Evolutionary conservation across 805 yeast species (phyloP).

Genomic region (Clavispora santaluciae): DNA sequence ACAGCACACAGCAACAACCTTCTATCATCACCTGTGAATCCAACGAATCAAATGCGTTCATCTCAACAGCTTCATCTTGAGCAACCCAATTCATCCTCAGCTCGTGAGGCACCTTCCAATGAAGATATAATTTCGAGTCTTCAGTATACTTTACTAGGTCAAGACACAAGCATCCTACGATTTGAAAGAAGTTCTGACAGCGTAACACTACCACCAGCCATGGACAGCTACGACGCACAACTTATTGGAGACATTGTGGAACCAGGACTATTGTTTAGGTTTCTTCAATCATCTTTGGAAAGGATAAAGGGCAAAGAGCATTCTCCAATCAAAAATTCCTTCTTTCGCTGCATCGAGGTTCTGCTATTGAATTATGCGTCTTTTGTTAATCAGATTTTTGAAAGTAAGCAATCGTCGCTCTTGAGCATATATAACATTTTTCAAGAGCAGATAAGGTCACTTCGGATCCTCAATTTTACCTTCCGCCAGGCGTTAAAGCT

Average conservation of each 20-base stretch:
- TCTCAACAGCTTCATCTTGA: too few relatives aligned
- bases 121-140: conserved; percentile 38
- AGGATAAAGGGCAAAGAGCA: conserved; percentile 20
- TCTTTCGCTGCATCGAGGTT: conserved; percentile 44
- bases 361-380: conserved; percentile 31
- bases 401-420: conserved; percentile 24
- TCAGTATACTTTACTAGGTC: conserved; percentile 55
- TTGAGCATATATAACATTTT: conserved; percentile 37
- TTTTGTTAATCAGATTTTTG: conserved; percentile 32
- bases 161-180: conserved; percentile 54
- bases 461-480: conserved; percentile 55
- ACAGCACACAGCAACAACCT: background rate
- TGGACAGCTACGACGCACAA: conserved; percentile 55
- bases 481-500: conserved; percentile 24
- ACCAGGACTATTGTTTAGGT: conserved; percentile 62
- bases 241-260: conserved; percentile 57
- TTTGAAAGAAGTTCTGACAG: conserved; percentile 6
- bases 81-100: too few relatives aligned
- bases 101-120: background rate
- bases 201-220: conserved; percentile 40
- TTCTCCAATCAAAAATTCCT: conserved; percentile 61
- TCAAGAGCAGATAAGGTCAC: conserved; percentile 45
- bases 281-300: conserved; percentile 31
- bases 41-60: too few relatives aligned
- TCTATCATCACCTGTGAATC: background rate